Percentiles rank a stretch among this genome's conserved stretches.
Evolutionary conservation across 345 rosid genomes (phyloP).

Genomic region (Orychophragmus violaceus): DNA sequence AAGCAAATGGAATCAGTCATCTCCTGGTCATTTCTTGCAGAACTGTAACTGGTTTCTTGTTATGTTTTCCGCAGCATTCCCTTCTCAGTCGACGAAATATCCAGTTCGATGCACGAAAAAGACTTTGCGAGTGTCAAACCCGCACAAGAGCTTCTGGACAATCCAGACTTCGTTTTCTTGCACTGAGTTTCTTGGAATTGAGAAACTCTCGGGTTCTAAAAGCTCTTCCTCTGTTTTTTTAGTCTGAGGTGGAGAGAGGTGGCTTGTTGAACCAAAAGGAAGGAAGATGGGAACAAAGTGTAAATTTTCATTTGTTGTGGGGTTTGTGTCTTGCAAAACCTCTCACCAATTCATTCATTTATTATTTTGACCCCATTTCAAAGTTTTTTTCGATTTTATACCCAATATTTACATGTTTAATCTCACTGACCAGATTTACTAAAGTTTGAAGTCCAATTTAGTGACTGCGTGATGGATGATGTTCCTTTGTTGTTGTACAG

Average conservation of each 20-base stretch:
- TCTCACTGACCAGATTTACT: not conserved
- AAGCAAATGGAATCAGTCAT: not conserved
- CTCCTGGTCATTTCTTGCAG: not conserved
- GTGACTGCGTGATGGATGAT: not conserved
- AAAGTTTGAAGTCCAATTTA: not conserved
- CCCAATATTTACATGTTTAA: not conserved
- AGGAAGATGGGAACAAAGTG: slow-evolving; percentile 20
- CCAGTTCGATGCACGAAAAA: slow-evolving; percentile 70
- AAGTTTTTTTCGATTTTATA: not conserved
- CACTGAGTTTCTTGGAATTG: slow-evolving; percentile 37
- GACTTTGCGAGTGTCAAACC: slow-evolving; percentile 78
- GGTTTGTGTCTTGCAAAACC: slow-evolving; percentile 15
- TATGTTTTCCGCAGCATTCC: slow-evolving; percentile 57
- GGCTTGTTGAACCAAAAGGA: slow-evolving; percentile 4
- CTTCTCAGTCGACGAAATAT: slow-evolving; percentile 88
- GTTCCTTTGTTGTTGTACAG: slow-evolving; percentile 8
- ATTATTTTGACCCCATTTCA: not conserved
- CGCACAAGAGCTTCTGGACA: slow-evolving; percentile 70
- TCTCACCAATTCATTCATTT: not conserved
- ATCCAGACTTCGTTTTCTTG: slow-evolving; percentile 80
- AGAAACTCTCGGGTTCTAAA: slow-evolving; percentile 31
- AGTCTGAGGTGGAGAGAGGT: slow-evolving; percentile 21
- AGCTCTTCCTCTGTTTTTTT: slow-evolving; percentile 32
- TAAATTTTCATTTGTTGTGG: slow-evolving; percentile 26
- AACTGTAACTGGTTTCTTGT: not conserved